Conservation (phyloP, 805 yeast species). For the Kuraishia cidri region DNA sequence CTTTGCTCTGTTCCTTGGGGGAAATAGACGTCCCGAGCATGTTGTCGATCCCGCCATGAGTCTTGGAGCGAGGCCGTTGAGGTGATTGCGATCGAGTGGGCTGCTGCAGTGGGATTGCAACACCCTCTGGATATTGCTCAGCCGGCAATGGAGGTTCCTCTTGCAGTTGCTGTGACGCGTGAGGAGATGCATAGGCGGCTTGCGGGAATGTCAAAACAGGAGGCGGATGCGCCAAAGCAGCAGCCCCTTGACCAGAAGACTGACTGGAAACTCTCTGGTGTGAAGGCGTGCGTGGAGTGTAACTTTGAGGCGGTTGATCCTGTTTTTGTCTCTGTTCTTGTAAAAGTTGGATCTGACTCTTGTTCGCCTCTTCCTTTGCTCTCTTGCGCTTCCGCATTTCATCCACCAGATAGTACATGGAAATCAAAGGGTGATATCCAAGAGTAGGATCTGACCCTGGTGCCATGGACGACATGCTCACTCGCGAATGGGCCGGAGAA, state of each 20-base stretch:
- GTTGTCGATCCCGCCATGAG: not conserved
- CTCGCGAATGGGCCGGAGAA: too few species aligned
- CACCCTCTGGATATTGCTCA: not conserved
- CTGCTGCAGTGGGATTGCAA: conserved; percentile 4
- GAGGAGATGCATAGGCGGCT: conserved; percentile 33
- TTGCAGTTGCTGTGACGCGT: conserved; percentile 12
- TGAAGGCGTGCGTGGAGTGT: too few species aligned
- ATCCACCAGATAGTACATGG: conserved; percentile 77
- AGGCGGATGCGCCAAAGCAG: conserved; percentile 7
- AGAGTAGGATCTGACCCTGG: conserved; percentile 83
- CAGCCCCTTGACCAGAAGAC: conserved; percentile 3
- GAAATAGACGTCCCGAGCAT: too few species aligned
- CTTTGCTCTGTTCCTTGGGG: too few species aligned
- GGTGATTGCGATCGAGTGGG: conserved; percentile 5
- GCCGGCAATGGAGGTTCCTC: conserved; percentile 3
- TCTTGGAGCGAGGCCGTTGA: not conserved
- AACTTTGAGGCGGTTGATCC: too few species aligned
- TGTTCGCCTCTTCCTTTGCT: conserved; percentile 43
- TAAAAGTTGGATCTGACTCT: conserved; percentile 11
- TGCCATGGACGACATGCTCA: conserved; percentile 19
- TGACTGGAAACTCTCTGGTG: conserved; percentile 18
- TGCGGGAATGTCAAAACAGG: conserved; percentile 23
- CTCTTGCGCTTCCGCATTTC: conserved; percentile 72
- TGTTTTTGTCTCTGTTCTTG: conserved; percentile 6
- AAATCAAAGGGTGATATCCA: conserved; percentile 82